Conservation (phyloP, 140 eudicot genomes). For the Cichorium intybus region DNA sequence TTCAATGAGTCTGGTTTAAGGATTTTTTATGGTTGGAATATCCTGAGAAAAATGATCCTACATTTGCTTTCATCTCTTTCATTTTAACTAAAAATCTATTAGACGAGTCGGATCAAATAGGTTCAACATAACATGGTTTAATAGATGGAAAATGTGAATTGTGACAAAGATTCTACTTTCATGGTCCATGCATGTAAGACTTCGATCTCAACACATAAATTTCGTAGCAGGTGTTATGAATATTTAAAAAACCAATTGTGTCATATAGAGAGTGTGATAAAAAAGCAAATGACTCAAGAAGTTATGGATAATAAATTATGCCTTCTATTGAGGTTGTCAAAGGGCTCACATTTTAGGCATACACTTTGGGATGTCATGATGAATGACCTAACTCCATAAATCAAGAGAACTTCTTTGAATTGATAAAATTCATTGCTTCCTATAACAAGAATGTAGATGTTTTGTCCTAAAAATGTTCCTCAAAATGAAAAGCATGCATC, state of each 20-base stretch:
- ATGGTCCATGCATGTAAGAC: not conserved
- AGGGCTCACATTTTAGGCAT: not conserved
- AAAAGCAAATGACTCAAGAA: not conserved
- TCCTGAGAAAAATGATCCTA: no score
- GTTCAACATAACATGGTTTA: not conserved
- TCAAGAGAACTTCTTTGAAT: not conserved
- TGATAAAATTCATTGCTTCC: no score
- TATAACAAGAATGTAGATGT: no score
- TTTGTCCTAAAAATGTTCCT: no score
- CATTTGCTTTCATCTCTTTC: no score
- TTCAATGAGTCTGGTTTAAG: no score
- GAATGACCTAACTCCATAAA: not conserved
- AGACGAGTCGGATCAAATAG: not conserved
- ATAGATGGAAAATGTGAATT: not conserved
- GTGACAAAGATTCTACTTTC: not conserved
- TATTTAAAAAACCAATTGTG: not conserved
- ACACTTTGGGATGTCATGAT: not conserved
- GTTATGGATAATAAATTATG: no score
- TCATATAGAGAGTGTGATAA: not conserved
- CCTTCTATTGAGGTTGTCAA: no score
- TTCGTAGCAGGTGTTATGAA: not conserved
- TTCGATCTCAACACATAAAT: not conserved
- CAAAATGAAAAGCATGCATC: no score
- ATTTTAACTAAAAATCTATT: not conserved
- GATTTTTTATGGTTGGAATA: no score